These are phyloP conservation scores for Guyanaporus albipodus DNA, from an alignment of 768 basidiomycete species.

Conservation along the genomic window DNA sequence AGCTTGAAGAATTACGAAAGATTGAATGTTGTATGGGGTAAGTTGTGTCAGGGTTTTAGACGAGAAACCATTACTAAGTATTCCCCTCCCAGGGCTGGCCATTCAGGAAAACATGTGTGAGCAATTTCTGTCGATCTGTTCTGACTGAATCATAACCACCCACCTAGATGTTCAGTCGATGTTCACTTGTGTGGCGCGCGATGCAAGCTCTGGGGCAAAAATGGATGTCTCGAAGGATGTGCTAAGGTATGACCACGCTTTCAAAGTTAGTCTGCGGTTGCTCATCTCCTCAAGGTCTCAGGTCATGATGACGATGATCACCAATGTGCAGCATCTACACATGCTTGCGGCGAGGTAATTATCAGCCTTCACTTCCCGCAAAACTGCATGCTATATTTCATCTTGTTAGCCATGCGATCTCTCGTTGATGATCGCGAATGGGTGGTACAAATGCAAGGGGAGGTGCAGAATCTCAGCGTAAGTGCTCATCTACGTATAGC, in stretches of 20 bases:
- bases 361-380: not conserved
- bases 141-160: not conserved
- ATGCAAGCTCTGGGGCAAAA: slow-evolving; percentile 43
- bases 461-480: slow-evolving; percentile 43
- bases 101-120: slow-evolving; percentile 52
- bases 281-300: slow-evolving; percentile 34
- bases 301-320: slow-evolving; percentile 49
- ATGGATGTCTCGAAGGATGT: slow-evolving; percentile 51
- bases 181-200: slow-evolving; percentile 52
- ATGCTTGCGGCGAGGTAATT: slow-evolving; percentile 53
- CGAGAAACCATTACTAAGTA: not conserved
- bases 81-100: slow-evolving; percentile 44
- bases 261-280: not conserved
- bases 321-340: slow-evolving; percentile 46
- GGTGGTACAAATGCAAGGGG: slow-evolving; percentile 38
- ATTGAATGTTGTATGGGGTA: slow-evolving; percentile 46
- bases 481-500: not conserved
- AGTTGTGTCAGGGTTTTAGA: slow-evolving; percentile 17
- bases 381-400: not conserved
- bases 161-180: slow-evolving; percentile 46
- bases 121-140: slow-evolving; percentile 10
- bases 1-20: slow-evolving; percentile 29
- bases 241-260: slow-evolving; percentile 40
- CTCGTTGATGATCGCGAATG: slow-evolving; percentile 25
- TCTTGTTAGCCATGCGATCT: slow-evolving; percentile 41